Percentiles rank a stretch among this genome's conserved stretches.
Evolutionary conservation across 208 protist species (phyloP).

Genomic region (Leishmania martiniquensis): DNA sequence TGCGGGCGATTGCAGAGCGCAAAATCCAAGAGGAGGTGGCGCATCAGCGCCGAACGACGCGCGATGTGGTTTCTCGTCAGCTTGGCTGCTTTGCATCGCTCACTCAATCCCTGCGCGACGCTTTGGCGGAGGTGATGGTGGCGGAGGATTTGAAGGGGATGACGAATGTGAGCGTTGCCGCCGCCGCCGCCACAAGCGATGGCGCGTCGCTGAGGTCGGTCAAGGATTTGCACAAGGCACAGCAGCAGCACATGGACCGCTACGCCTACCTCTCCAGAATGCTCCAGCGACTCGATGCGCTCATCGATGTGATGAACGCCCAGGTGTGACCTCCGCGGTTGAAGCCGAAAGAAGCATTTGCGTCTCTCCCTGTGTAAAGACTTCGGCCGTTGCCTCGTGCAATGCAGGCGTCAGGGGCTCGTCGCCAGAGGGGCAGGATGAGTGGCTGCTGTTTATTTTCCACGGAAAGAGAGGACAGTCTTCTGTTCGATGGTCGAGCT

Average conservation of each 20-base stretch:
- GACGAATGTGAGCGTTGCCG: slow-evolving; percentile 1
- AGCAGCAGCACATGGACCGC: slow-evolving; percentile 24
- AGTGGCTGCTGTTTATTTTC: neutral
- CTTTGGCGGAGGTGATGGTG: slow-evolving; percentile 37
- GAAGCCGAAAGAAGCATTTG: neutral
- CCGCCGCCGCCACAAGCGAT: neutral
- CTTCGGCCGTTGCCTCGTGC: neutral
- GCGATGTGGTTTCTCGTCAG: slow-evolving; percentile 43
- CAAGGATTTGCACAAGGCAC: slow-evolving; percentile 25
- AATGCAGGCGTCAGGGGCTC: no score
- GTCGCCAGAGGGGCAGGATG: neutral
- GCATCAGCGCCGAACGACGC: slow-evolving; percentile 43
- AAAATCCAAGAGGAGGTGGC: slow-evolving; percentile 30
- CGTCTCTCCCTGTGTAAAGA: neutral
- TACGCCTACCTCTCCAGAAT: slow-evolving; percentile 22
- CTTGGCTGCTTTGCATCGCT: slow-evolving; percentile 40
- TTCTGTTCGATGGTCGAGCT: neutral
- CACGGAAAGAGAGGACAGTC: neutral
- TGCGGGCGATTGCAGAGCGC: slow-evolving; percentile 28
- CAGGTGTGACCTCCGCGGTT: slow-evolving; percentile 6
- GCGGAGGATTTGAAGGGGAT: slow-evolving; percentile 15
- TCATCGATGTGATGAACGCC: slow-evolving; percentile 27
- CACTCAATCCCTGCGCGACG: slow-evolving; percentile 42
- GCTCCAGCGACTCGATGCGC: slow-evolving; percentile 20
- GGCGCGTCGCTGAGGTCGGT: slow-evolving; percentile 8